These are phyloP conservation scores for Colletotrichum liriopes DNA, from an alignment of 2,329 filamentous ascomycete genomes.

Conservation along the genomic window DNA sequence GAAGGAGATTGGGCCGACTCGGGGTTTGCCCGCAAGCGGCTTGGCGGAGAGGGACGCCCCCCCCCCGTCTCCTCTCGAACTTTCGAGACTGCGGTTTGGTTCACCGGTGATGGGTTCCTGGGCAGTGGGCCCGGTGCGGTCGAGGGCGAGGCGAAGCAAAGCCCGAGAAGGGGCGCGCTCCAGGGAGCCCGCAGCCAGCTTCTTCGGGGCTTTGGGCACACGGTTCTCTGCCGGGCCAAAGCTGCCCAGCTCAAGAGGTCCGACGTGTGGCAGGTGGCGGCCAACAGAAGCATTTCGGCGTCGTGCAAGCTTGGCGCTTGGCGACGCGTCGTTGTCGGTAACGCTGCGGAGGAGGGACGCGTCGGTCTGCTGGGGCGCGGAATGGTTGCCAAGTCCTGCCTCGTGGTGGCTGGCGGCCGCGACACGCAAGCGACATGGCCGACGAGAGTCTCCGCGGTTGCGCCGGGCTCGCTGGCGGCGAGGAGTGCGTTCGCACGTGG, in stretches of 20 bases:
- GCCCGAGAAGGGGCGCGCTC: not conserved
- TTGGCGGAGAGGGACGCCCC: not conserved
- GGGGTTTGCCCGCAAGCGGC: not conserved
- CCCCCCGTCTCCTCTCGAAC: not conserved
- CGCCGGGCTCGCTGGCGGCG: too few species aligned
- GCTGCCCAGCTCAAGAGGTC: too few species aligned
- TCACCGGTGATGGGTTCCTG: not conserved
- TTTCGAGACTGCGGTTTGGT: not conserved
- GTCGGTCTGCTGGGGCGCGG: not conserved
- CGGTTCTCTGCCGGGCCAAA: not conserved
- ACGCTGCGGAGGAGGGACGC: not conserved
- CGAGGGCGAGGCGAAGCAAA: not conserved
- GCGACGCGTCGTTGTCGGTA: not conserved
- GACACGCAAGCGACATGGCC: slow-evolving; percentile 2
- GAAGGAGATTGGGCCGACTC: not conserved
- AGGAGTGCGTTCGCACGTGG: too few species aligned
- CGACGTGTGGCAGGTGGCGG: not conserved
- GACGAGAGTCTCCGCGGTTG: not conserved
- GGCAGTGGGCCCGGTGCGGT: not conserved
- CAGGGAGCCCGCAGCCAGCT: not conserved
- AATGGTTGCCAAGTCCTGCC: slow-evolving; percentile 4
- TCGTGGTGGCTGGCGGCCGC: slow-evolving; percentile 2
- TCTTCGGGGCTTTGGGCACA: not conserved
- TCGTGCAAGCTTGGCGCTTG: slow-evolving; percentile 4
- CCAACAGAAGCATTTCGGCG: not conserved